Conservation (phyloP, 164 flowering plant genomes). For the Brasenia schreberi region DNA sequence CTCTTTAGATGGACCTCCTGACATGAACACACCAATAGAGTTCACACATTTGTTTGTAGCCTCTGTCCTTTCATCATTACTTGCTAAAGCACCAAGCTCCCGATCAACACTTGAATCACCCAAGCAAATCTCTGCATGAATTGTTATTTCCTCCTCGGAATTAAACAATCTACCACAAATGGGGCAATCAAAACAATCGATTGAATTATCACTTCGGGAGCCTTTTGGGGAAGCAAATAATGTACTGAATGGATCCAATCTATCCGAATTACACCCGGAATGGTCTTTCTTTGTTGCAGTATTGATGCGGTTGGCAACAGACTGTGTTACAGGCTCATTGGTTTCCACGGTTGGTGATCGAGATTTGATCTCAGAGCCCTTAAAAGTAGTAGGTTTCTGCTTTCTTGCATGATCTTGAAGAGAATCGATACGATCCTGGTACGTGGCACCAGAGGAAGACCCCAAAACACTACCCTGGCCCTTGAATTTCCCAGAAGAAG, state of each 20-base stretch:
- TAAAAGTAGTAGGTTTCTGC: constrained; percentile 5
- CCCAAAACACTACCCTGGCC: constrained; percentile 90
- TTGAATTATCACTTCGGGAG: constrained; percentile 35
- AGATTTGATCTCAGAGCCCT: neutral
- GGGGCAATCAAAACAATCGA: constrained; percentile 64
- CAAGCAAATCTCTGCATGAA: constrained; percentile 59
- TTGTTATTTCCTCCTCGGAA: constrained; percentile 65
- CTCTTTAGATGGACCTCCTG: constrained; percentile 48
- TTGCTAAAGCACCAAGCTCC: neutral
- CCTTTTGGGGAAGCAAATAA: constrained; percentile 52
- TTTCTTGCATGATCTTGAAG: constrained; percentile 11
- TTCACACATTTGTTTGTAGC: constrained; percentile 22
- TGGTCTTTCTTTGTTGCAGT: neutral
- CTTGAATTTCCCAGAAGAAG: constrained; percentile 78
- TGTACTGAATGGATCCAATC: constrained; percentile 66
- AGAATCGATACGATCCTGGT: constrained; percentile 18
- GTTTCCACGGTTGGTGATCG: neutral
- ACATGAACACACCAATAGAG: constrained; percentile 39
- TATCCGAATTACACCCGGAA: constrained; percentile 9
- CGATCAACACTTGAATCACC: constrained; percentile 4
- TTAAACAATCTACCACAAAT: constrained; percentile 39
- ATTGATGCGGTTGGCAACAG: neutral
- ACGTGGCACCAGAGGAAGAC: constrained; percentile 20
- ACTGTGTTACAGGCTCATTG: neutral
- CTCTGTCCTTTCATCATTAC: neutral